Percentiles rank a stretch among this genome's conserved stretches.
phyloP scores from a whole-genome alignment of 2,329 filamentous ascomycete genomes.

The Fusarium lateritium region DNA sequence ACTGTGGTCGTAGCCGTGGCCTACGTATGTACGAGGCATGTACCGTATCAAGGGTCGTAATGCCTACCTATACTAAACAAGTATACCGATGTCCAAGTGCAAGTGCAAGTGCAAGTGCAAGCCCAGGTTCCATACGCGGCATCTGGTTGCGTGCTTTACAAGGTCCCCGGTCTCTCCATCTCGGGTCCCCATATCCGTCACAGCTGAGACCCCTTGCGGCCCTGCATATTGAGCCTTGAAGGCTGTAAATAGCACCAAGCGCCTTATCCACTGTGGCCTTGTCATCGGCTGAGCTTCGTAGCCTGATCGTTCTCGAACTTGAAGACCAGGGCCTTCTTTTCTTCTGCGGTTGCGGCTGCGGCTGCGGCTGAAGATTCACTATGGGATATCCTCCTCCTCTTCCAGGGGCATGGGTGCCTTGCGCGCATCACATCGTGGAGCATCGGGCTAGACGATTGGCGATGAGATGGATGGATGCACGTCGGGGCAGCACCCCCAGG shows the following conservation, averaged over 20 bases:
- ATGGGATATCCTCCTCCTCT: background rate
- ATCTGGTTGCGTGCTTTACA: constrained; percentile 10
- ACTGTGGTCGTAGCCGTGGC: background rate
- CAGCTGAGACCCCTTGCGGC: constrained; percentile 30
- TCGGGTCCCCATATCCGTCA: constrained; percentile 31
- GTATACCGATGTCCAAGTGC: background rate
- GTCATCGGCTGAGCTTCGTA: background rate
- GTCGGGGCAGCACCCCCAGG: constrained; percentile 22
- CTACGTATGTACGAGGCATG: background rate
- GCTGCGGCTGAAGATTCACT: constrained; percentile 15
- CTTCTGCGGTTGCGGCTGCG: constrained; percentile 11
- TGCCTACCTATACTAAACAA: background rate
- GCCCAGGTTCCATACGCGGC: background rate
- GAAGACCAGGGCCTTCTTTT: background rate
- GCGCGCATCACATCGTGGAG: constrained; percentile 1
- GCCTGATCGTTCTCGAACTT: constrained; percentile 22
- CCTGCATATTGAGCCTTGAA: constrained; percentile 13
- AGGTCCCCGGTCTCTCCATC: constrained; percentile 33
- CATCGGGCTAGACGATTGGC: background rate
- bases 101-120: background rate
- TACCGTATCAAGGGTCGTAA: background rate
- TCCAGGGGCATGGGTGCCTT: constrained; percentile 12
- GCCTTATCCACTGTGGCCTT: constrained; percentile 1
- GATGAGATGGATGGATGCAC: constrained; percentile 2
- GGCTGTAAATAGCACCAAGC: background rate